These are phyloP conservation scores for Phoma sp. DNA, from an alignment of 2,329 filamentous ascomycete genomes.

Conservation along the genomic window DNA sequence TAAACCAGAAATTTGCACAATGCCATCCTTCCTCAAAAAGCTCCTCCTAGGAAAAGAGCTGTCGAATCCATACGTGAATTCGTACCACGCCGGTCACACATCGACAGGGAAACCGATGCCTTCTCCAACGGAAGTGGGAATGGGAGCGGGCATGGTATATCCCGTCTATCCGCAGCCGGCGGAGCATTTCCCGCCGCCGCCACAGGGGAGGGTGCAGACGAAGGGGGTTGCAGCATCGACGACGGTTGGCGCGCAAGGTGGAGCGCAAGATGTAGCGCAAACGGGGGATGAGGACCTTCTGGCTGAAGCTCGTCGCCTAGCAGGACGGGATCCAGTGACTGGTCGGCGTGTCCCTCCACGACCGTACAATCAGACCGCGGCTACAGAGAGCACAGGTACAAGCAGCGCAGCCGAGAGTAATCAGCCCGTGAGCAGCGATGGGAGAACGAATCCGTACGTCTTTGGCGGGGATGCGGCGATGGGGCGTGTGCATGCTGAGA, in stretches of 20 bases:
- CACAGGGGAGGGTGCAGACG: too few relatives aligned
- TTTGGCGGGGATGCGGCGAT: background rate
- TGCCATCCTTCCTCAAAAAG: conserved; percentile 12
- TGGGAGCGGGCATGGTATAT: too few relatives aligned
- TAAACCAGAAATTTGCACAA: too few relatives aligned
- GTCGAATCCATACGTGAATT: conserved; percentile 12
- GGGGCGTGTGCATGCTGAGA: too few relatives aligned
- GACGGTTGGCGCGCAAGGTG: too few relatives aligned
- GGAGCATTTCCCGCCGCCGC: background rate
- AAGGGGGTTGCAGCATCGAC: too few relatives aligned
- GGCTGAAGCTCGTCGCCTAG: background rate
- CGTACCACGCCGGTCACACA: conserved; percentile 13
- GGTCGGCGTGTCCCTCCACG: background rate
- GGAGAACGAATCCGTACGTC: background rate
- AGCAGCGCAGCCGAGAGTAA: background rate
- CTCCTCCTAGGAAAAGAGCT: conserved; percentile 6
- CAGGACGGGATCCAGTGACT: background rate
- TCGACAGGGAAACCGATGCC: background rate
- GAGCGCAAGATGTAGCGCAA: too few relatives aligned
- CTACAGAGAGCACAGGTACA: too few relatives aligned
- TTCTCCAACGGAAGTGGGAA: background rate
- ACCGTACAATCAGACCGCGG: too few relatives aligned
- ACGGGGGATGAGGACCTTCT: too few relatives aligned
- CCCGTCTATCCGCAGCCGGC: background rate
- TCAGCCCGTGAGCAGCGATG: background rate